Evolutionary conservation across 2,329 filamentous ascomycete species (phyloP).

Genomic region (Knoxdaviesia proteae): DNA sequence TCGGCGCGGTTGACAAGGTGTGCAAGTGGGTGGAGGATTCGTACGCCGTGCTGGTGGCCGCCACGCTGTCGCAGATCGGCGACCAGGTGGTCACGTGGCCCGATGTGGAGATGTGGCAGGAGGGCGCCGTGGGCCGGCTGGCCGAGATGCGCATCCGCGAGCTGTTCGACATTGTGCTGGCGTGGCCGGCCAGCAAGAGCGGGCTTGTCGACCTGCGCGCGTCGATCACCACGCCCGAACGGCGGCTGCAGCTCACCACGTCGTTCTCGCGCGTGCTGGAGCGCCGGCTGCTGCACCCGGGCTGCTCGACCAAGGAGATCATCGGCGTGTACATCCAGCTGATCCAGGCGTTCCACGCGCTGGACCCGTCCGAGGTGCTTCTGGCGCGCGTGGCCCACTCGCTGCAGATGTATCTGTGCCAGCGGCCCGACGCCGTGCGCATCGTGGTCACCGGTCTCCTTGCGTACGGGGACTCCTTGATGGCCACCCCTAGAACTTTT

Average conservation of each 20-base stretch:
- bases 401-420: slow-evolving; percentile 55
- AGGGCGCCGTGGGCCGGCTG: slow-evolving; percentile 46
- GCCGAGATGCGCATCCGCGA: slow-evolving; percentile 49
- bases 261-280: slow-evolving; percentile 46
- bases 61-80: slow-evolving; percentile 31
- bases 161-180: slow-evolving; percentile 59
- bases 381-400: slow-evolving; percentile 54
- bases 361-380: slow-evolving; percentile 60
- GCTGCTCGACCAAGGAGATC: slow-evolving; percentile 55
- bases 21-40: slow-evolving; percentile 47
- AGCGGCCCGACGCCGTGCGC: slow-evolving; percentile 56
- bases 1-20: slow-evolving; percentile 23
- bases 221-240: slow-evolving; percentile 45
- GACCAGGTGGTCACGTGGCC: slow-evolving; percentile 23
- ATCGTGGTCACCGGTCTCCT: slow-evolving; percentile 59
- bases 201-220: slow-evolving; percentile 56
- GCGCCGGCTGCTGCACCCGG: slow-evolving; percentile 50
- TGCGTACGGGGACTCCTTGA: slow-evolving; percentile 34
- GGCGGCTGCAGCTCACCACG: slow-evolving; percentile 48
- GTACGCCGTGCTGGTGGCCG: slow-evolving; percentile 42
- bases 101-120: slow-evolving; percentile 48
- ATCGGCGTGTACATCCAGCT: slow-evolving; percentile 60
- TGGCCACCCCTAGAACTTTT: slow-evolving; percentile 17
- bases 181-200: slow-evolving; percentile 51
- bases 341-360: slow-evolving; percentile 53